These are phyloP conservation scores for Phenoliferia sp. DNA, from an alignment of 1,284 basidiomycete genomes.

Conservation along the genomic window DNA sequence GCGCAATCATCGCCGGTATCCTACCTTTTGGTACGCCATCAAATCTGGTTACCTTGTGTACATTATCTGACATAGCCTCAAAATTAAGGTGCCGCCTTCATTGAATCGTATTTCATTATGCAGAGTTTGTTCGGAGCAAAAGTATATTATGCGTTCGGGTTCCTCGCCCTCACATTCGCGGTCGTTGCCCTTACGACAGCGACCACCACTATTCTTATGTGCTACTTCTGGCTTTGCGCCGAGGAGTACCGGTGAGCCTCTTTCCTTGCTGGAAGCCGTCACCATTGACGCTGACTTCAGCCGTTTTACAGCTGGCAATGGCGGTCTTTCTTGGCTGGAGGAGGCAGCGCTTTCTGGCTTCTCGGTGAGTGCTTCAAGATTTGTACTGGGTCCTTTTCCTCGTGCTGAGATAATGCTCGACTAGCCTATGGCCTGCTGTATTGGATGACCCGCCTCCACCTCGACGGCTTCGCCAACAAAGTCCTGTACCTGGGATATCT, in stretches of 20 bases:
- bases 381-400: too few relatives aligned
- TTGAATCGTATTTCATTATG: constrained; percentile 91
- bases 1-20: constrained; percentile 78
- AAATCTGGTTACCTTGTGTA: too few relatives aligned
- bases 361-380: too few relatives aligned
- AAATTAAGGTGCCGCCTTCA: constrained; percentile 79
- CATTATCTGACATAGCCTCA: background rate
- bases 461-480: constrained; percentile 77
- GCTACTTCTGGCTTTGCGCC: constrained; percentile 87
- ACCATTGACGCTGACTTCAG: background rate
- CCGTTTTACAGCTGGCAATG: constrained; percentile 75
- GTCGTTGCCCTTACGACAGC: constrained; percentile 84
- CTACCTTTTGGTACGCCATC: constrained; percentile 71
- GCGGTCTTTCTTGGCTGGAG: constrained; percentile 90
- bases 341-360: constrained; percentile 89
- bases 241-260: constrained; percentile 73
- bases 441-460: constrained; percentile 44
- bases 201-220: constrained; percentile 82
- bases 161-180: constrained; percentile 79
- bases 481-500: constrained; percentile 90
- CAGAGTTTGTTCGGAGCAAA: constrained; percentile 85
- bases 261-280: background rate
- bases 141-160: constrained; percentile 79
- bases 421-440: constrained; percentile 55
- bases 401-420: too few relatives aligned